phyloP scores from a whole-genome alignment of 2,329 filamentous ascomycete species.

The Chrysosporium queenslandicum region DNA sequence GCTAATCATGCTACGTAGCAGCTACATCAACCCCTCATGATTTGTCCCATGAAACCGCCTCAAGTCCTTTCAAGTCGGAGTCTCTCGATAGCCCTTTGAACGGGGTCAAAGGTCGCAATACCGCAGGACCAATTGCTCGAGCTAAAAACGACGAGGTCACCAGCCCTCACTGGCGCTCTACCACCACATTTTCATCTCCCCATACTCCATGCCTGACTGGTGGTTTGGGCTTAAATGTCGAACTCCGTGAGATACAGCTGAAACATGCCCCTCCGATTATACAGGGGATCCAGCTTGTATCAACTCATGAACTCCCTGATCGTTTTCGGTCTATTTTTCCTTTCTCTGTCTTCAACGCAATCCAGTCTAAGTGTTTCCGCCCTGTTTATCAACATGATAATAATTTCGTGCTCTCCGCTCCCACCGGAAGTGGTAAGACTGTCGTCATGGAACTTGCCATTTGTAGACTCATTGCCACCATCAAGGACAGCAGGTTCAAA shows the following conservation, averaged over 20 bases:
- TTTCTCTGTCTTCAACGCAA: slow-evolving; percentile 67
- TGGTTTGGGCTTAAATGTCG: neutral
- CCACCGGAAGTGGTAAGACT: slow-evolving; percentile 80
- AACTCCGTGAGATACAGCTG: slow-evolving; percentile 21
- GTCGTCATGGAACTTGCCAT: slow-evolving; percentile 72
- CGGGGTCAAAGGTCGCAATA: slow-evolving; percentile 20
- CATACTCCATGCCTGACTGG: neutral
- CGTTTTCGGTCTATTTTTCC: slow-evolving; percentile 59
- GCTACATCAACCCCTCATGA: slow-evolving; percentile 16
- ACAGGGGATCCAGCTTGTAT: slow-evolving; percentile 52
- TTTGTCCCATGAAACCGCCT: slow-evolving; percentile 20
- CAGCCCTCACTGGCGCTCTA: slow-evolving; percentile 12
- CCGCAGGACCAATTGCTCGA: neutral
- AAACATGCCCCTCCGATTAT: slow-evolving; percentile 37
- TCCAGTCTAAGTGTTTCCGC: slow-evolving; percentile 70
- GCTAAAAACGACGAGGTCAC: neutral
- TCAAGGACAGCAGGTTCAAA: slow-evolving; percentile 56
- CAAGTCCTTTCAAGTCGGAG: slow-evolving; percentile 24
- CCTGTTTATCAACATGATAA: slow-evolving; percentile 56
- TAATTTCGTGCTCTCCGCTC: slow-evolving; percentile 70
- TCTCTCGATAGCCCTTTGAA: slow-evolving; percentile 27
- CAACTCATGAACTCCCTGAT: slow-evolving; percentile 55
- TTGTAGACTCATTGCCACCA: slow-evolving; percentile 54
- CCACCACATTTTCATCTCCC: slow-evolving; percentile 1
- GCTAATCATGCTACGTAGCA: slow-evolving; percentile 11